phyloP scores from a whole-genome alignment of 2,329 filamentous ascomycete genomes.

The Rhexocercosporidium sp. region DNA sequence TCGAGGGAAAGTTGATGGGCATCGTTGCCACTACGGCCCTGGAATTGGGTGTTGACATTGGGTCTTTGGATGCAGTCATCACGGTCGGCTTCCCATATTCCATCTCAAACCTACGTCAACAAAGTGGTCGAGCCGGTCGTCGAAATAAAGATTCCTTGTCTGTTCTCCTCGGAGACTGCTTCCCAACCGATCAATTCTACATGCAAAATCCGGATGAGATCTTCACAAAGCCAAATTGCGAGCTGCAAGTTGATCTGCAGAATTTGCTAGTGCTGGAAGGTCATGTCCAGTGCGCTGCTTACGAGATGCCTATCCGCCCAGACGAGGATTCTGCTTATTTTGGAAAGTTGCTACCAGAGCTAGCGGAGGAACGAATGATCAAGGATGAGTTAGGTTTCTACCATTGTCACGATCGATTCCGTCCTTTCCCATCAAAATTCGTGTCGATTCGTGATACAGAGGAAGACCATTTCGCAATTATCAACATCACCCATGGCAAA shows the following conservation, averaged over 20 bases:
- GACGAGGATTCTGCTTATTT: constrained; percentile 80
- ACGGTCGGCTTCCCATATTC: constrained; percentile 96
- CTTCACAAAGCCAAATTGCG: constrained; percentile 87
- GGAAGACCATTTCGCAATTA: constrained; percentile 91
- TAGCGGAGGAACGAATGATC: constrained; percentile 76
- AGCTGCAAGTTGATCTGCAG: constrained; percentile 87
- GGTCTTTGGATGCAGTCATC: constrained; percentile 89
- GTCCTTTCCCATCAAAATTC: constrained; percentile 80
- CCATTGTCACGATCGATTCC: constrained; percentile 87
- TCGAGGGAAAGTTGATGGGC: constrained; percentile 89
- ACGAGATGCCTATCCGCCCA: constrained; percentile 90
- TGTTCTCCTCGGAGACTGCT: constrained; percentile 86
- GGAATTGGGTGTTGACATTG: constrained; percentile 94
- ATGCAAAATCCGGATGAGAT: constrained; percentile 97
- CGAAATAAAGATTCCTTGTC: constrained; percentile 93
- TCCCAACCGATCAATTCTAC: constrained; percentile 91
- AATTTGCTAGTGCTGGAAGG: constrained; percentile 93
- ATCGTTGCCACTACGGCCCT: constrained; percentile 94
- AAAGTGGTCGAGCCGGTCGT: constrained; percentile 89
- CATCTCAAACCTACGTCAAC: constrained; percentile 91
- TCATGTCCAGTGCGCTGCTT: constrained; percentile 93
- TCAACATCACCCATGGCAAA: constrained; percentile 81
- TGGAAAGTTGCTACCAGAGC: constrained; percentile 70
- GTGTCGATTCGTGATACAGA: constrained; percentile 89
- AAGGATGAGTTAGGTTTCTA: constrained; percentile 82